Evolutionary conservation across 2,329 filamentous ascomycete species (phyloP), one percentile per base, ranked within the genome.

Genomic region (Drechslerella coelobrocha): DNA sequence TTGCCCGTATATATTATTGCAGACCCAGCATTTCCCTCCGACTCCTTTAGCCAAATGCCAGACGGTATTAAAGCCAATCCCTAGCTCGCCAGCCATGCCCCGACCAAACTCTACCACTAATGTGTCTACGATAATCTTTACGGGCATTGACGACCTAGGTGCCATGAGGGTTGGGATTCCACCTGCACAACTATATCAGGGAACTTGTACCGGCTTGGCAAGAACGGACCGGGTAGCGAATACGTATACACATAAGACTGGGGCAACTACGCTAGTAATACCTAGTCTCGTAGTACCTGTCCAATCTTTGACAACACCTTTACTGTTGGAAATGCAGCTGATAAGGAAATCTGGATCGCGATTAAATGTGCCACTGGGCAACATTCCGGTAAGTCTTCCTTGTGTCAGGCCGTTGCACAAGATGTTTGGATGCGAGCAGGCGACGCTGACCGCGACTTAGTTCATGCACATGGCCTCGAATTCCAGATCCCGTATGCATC

Each of bases 241-340:
- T n/a, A 29, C 17, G 47, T 51, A 8, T 51, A 51, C 23, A 51
- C 47, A 2, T 26, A 51, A 29, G 14, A 3, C 6, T 51, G 47
- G 47, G 47, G 47, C 17, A 51, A 51, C 47, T 51, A 10, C 31
- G 21, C 21, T 5, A 51, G 47, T 17, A 51, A 51, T n/a, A 51
- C 47, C 19, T 51, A 26, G 47, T 26, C 47, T 8, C 23, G 2
- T 2, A 6, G 5, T 29, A 51, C n/a, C n/a, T n/a, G n/a, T n/a
- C n/a, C n/a, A n/a, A n/a, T n/a, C n/a, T n/a, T n/a, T n/a, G n/a
- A 26, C 14, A 51, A 51, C 14, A 51, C 47, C 9, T 51, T 51
- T n/a, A 26, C 27, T 51, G 47, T 51, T 51, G 47, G 47, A 10
- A 29, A 29, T 23, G n/a, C 47, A 29, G 47, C 47, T 10, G 31